phyloP scores from a whole-genome alignment of 257 asterid genomes.

The Mitragyna speciosa region DNA sequence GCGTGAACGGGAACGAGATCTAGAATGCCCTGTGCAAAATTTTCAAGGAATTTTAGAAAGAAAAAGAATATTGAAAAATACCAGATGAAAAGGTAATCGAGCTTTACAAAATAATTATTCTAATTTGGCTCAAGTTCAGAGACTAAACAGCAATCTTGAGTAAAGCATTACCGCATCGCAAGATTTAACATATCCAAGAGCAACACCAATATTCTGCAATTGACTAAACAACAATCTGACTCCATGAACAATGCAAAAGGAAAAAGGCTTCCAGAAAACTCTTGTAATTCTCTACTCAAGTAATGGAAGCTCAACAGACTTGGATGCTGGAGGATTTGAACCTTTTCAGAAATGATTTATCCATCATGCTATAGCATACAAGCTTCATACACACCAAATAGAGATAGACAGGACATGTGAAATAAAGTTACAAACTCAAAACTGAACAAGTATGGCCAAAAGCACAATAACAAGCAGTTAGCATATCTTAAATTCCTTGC shows the following conservation, averaged over 20 bases:
- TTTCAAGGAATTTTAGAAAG: constrained; percentile 1
- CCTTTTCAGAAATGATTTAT: not conserved
- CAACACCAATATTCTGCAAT: not conserved
- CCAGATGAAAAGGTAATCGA: not conserved
- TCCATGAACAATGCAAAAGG: not conserved
- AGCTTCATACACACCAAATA: not conserved
- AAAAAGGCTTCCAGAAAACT: not conserved
- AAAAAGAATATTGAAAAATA: not conserved
- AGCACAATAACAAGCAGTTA: not conserved
- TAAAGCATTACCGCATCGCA: not conserved
- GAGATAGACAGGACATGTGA: not conserved
- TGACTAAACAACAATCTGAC: not conserved
- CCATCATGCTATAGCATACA: not conserved
- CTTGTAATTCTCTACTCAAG: not conserved
- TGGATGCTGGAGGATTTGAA: not conserved
- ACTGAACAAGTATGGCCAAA: not conserved
- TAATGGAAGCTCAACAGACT: not conserved
- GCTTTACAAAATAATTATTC: not conserved
- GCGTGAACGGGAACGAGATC: constrained; percentile 33
- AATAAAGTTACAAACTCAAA: not conserved
- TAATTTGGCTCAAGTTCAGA: not conserved
- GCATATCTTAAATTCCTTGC: not conserved
- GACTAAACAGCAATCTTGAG: not conserved
- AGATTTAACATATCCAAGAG: not conserved
- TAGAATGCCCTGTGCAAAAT: constrained; percentile 27